A percentile compares a stretch with the other conserved stretches of the same genome.
phyloP scores from a whole-genome alignment of 805 yeast genomes.

The Maudiozyma pseudohumilis region DNA sequence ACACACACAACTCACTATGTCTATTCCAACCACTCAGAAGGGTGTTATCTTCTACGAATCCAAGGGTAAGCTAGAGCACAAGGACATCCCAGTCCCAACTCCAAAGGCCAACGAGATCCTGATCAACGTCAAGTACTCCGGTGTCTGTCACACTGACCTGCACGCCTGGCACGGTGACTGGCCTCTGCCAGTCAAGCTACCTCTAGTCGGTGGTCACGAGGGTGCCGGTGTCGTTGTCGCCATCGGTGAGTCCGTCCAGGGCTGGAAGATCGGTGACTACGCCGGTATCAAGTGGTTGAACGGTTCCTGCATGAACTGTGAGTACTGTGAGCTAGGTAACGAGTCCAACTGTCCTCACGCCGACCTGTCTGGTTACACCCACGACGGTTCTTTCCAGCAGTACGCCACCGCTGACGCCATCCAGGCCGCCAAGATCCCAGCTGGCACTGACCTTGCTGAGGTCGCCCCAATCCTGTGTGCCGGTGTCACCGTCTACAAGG shows the following conservation, averaged over 20 bases:
- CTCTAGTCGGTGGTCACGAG: constrained; percentile 64
- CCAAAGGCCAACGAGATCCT: constrained; percentile 58
- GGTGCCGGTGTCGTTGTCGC: constrained; percentile 67
- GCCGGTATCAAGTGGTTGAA: constrained; percentile 66
- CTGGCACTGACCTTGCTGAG: constrained; percentile 43
- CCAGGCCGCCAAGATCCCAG: constrained; percentile 51
- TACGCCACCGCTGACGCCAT: constrained; percentile 57
- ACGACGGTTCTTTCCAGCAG: constrained; percentile 59
- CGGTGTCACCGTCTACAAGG: constrained; percentile 61
- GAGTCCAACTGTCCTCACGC: constrained; percentile 63
- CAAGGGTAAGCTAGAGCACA: constrained; percentile 36
- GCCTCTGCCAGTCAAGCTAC: constrained; percentile 51
- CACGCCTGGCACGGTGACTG: constrained; percentile 70
- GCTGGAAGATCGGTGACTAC: constrained; percentile 53
- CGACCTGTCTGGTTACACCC: constrained; percentile 65
- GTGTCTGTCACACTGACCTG: constrained; percentile 67
- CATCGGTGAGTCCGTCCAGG: constrained; percentile 47
- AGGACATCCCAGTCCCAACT: constrained; percentile 46
- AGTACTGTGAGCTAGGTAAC: constrained; percentile 46
- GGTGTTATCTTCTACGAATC: constrained; percentile 39
- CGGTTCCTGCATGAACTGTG: constrained; percentile 57
- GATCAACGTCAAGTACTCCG: constrained; percentile 60
- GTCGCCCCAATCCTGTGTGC: constrained; percentile 60
- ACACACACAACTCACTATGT: constrained; percentile 14
- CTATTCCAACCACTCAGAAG: constrained; percentile 42